Percentiles rank a stretch among this genome's conserved stretches.
Evolutionary conservation across 1,284 basidiomycete species (phyloP).

Genomic region (Agaricales sp.): DNA sequence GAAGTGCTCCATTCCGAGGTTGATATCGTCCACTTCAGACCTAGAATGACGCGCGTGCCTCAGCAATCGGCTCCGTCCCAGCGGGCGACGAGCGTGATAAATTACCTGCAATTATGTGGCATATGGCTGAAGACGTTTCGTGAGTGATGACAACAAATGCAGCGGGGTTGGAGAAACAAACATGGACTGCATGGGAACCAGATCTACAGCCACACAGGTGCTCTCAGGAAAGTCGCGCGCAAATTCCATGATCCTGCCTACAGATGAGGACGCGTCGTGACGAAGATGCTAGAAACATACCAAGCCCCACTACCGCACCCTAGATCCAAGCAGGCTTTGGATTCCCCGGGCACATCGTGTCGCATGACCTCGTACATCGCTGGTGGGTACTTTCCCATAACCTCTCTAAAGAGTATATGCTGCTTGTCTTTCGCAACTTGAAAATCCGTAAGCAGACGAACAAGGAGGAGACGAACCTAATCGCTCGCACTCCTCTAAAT

Average conservation of each 20-base stretch:
- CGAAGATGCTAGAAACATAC: conserved; percentile 25
- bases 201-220: conserved; percentile 61
- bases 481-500: conserved; percentile 61
- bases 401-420: conserved; percentile 48
- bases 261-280: conserved; percentile 9
- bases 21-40: conserved; percentile 75
- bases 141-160: neutral
- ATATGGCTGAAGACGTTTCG: conserved; percentile 31
- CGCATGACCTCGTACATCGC: conserved; percentile 44
- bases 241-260: conserved; percentile 58
- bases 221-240: conserved; percentile 64
- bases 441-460: neutral
- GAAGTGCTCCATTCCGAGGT: conserved; percentile 72
- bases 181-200: conserved; percentile 65
- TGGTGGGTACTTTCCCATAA: conserved; percentile 58
- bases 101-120: conserved; percentile 59
- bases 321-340: conserved; percentile 60
- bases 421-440: conserved; percentile 41
- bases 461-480: conserved; percentile 36
- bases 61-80: no score
- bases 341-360: conserved; percentile 43
- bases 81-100: conserved; percentile 3
- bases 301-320: conserved; percentile 72
- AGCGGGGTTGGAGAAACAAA: conserved; percentile 23
- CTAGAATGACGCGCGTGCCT: no score